A percentile compares a stretch with the other conserved stretches of the same genome.
Conservation (phyloP, 306 rosid species). For the Cotoneaster glaucophyllus region DNA sequence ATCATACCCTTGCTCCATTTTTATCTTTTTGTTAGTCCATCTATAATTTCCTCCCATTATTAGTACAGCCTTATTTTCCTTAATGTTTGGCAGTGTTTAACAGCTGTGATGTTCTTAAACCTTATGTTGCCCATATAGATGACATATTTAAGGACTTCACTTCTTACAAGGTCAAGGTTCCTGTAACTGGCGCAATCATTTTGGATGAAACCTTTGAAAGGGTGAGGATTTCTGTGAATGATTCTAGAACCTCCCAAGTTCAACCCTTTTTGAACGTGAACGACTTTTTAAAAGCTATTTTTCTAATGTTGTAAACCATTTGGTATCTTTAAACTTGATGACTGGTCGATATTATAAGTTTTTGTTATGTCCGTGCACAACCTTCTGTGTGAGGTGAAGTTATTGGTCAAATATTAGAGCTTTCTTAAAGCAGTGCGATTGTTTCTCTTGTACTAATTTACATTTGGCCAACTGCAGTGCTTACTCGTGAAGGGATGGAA, state of each 20-base stretch:
- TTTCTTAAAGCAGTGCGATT: slow-evolving; percentile 1
- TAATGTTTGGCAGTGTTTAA: slow-evolving; percentile 69
- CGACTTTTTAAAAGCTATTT: not conserved
- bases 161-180: slow-evolving; percentile 94
- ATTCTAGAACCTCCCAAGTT: not conserved
- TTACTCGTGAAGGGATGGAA: slow-evolving; percentile 98
- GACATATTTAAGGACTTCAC: slow-evolving; percentile 96
- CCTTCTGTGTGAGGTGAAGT: not conserved
- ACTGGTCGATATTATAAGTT: not conserved
- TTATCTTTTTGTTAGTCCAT: not conserved
- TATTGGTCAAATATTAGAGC: not conserved
- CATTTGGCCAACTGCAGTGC: slow-evolving; percentile 56
- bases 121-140: slow-evolving; percentile 89
- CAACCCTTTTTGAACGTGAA: not conserved
- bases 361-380: not conserved
- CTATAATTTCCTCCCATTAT: not conserved
- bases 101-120: slow-evolving; percentile 89
- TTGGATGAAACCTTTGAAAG: slow-evolving; percentile 91
- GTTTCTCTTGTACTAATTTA: not conserved
- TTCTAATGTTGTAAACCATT: not conserved
- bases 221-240: slow-evolving; percentile 42
- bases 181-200: slow-evolving; percentile 96
- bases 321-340: not conserved
- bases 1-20: not conserved
- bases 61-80: slow-evolving; percentile 36